Conservation (phyloP, 2,329 filamentous ascomycete species). For the Neocatenulostroma microsporum region DNA sequence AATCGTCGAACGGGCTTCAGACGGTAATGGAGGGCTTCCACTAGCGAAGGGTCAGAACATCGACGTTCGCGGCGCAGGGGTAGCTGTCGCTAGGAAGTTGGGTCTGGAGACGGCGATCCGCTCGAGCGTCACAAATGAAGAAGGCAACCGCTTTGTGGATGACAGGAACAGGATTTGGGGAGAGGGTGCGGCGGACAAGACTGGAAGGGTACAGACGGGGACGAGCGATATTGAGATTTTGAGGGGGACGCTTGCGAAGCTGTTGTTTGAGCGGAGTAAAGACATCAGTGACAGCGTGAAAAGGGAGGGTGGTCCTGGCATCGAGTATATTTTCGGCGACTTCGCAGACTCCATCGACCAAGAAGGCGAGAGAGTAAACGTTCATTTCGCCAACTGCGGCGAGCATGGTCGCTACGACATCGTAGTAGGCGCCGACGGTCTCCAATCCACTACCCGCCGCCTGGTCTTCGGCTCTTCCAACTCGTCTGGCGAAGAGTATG, state of each 20-base stretch:
- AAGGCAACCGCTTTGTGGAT: conserved; percentile 25
- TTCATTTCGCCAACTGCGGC: conserved; percentile 21
- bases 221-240: conserved; percentile 29
- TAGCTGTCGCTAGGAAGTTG: conserved; percentile 23
- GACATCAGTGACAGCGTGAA: conserved; percentile 17
- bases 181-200: conserved; percentile 19
- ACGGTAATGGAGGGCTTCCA: no score
- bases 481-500: conserved; percentile 11
- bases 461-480: conserved; percentile 23
- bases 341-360: conserved; percentile 19
- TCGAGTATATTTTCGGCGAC: conserved; percentile 27
- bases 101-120: conserved; percentile 24
- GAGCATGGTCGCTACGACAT: conserved; percentile 18
- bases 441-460: conserved; percentile 23
- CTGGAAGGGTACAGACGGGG: conserved; percentile 19
- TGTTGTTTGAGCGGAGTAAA: conserved; percentile 18
- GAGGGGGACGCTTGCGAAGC: conserved; percentile 21
- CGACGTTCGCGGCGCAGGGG: conserved; percentile 25
- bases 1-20: conserved; percentile 21
- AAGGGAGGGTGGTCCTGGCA: conserved; percentile 16
- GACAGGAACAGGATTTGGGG: conserved; percentile 15
- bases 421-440: conserved; percentile 28
- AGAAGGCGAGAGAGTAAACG: conserved; percentile 18
- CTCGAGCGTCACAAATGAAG: conserved; percentile 19
- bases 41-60: conserved; percentile 26